Base-by-base conservation (phyloP, 2,329 filamentous ascomycete species). In the Apiospora hydei region DNA sequence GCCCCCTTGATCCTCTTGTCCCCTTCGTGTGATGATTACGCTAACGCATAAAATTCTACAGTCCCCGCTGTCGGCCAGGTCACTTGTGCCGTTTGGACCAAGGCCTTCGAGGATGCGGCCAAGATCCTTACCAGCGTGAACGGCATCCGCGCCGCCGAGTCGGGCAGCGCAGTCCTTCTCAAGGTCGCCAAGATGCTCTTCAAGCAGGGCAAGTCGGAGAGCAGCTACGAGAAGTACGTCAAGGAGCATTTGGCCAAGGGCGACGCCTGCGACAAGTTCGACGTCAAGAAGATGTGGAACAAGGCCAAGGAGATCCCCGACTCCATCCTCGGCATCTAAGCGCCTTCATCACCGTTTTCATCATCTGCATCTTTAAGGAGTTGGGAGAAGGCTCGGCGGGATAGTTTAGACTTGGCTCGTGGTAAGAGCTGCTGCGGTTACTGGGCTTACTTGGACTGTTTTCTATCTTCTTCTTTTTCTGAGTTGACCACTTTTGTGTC, bases 111-210 rank as follows among this genome's bases (percentile, higher is more conserved):
- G 57, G 57, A 64, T 16, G 57, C 57, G 10, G 57, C 57, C 57
- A 64, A 64, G 30, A 64, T 64, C 34, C 57, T 64, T 34, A 41
- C 57, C 18, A 64, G 57, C 34, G 57, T 64, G 57, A 64, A 64
- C 57, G 57, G 57, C 18, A 18, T 64, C 57, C 30, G 57, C 8
- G 57, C 57, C 34, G 57, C 57, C 18, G 18, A 64, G 34, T 13
- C 57, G 21, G 57, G 30, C 8, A 64, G 57, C 34, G 57, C 57
- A 2, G 57, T 11, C 34, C 34, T 64, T 34, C 21, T 64, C 30
- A 64, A 64, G 57, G 57, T 64, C 57, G 57, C 8, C 18, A 64
- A 64, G 57, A n/a, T 64, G 57, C 57, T 64, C 34, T n/a, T 64
- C 34, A 64, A 64, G 57, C 57, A 64, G 57, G 57, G 57, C 34